phyloP scores from a whole-genome alignment of 169 alveolate genomes.

The Blepharisma undulans region DNA sequence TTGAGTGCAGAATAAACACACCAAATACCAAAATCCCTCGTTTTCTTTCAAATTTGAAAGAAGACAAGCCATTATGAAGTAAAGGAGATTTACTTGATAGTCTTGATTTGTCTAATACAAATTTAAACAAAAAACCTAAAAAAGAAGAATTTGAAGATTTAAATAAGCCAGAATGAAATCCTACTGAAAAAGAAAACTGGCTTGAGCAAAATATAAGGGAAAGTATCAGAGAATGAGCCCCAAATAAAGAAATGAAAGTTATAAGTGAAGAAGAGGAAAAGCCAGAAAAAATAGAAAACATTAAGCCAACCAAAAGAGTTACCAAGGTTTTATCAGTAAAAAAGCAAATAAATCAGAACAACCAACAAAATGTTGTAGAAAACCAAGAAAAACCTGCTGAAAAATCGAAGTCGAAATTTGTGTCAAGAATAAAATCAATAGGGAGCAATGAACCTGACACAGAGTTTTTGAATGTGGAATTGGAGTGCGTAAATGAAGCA shows the following conservation, averaged over 20 bases:
- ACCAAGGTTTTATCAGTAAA: not conserved
- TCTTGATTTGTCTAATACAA: conserved; percentile 25
- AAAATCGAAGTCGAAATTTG: conserved; percentile 1
- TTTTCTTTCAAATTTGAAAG: not conserved
- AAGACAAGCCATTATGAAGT: conserved; percentile 7
- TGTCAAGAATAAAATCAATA: not conserved
- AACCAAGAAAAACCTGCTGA: not conserved
- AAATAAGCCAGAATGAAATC: not conserved
- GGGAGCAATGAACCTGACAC: not conserved
- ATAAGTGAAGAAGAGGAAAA: not conserved
- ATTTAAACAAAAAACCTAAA: not conserved
- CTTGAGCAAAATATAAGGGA: not conserved
- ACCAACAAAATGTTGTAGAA: not conserved
- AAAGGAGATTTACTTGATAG: conserved; percentile 42
- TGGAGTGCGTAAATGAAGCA: conserved; percentile 27
- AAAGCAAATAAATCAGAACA: not conserved
- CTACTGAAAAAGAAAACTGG: conserved; percentile 18
- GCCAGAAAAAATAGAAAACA: not conserved
- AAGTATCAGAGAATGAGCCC: conserved; percentile 40
- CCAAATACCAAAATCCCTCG: conserved; percentile 19
- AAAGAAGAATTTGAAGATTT: not conserved
- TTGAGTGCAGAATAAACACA: not conserved
- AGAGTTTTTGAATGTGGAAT: conserved; percentile 7
- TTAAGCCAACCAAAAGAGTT: not conserved
- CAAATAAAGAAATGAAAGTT: not conserved